phyloP scores from a whole-genome alignment of 2,329 filamentous ascomycete species.

The Alternaria novae-zelandiae region DNA sequence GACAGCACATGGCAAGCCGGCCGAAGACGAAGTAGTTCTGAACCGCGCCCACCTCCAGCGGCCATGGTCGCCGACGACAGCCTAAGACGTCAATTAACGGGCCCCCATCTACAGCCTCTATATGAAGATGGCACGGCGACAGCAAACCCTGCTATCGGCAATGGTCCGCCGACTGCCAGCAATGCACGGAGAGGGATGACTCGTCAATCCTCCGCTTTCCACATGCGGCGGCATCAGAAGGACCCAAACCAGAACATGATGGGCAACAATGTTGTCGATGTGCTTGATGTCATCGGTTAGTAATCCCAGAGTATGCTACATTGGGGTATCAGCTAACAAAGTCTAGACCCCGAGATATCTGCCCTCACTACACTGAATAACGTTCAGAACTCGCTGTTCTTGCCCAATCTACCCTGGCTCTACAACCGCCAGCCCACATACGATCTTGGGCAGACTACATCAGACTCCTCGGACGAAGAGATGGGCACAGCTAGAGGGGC shows the following conservation, averaged over 20 bases:
- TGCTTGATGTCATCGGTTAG: slow-evolving; percentile 73
- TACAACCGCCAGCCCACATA: slow-evolving; percentile 82
- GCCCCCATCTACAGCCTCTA: slow-evolving; percentile 39
- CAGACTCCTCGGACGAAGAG: slow-evolving; percentile 40
- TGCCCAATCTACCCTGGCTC: slow-evolving; percentile 76
- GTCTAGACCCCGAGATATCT: slow-evolving; percentile 78
- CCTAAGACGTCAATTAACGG: slow-evolving; percentile 35
- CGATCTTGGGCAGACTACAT: slow-evolving; percentile 63
- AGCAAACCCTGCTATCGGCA: slow-evolving; percentile 7
- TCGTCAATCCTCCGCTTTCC: slow-evolving; percentile 34
- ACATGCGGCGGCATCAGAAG: slow-evolving; percentile 30
- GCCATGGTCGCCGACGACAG: slow-evolving; percentile 31
- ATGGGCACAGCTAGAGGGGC: slow-evolving; percentile 16
- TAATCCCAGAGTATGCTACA: slow-evolving; percentile 4
- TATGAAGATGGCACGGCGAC: slow-evolving; percentile 33
- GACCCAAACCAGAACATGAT: slow-evolving; percentile 54
- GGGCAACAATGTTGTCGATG: slow-evolving; percentile 66
- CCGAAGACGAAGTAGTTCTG: slow-evolving; percentile 42
- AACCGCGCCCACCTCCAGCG: slow-evolving; percentile 37
- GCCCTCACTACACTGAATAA: slow-evolving; percentile 86
- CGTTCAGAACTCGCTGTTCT: slow-evolving; percentile 88
- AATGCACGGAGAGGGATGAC: slow-evolving; percentile 24
- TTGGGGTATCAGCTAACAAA: slow-evolving; percentile 38
- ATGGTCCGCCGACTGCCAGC: slow-evolving; percentile 20
- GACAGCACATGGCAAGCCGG: slow-evolving; percentile 25